Conservation (phyloP, 768 basidiomycete species). For the Pholiota microspora region DNA sequence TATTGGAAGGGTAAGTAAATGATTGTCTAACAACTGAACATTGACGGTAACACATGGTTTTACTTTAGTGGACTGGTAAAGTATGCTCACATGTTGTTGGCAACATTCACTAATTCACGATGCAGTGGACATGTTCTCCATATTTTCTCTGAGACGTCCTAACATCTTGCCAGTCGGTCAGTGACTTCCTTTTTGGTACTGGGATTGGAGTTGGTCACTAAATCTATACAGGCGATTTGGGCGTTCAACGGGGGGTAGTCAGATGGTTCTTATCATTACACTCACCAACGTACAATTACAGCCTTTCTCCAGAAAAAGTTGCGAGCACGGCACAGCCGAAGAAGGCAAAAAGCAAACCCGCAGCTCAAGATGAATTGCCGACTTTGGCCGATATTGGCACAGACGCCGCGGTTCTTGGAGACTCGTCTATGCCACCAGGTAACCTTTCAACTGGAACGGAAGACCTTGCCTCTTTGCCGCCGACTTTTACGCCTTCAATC, state of each 20-base stretch:
- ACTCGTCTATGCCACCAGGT: constrained; percentile 34
- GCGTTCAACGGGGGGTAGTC: constrained; percentile 73
- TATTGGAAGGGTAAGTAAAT: constrained; percentile 62
- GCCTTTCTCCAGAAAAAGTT: constrained; percentile 51
- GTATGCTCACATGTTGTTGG: constrained; percentile 5
- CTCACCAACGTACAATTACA: constrained; percentile 45
- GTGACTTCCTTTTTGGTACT: constrained; percentile 4
- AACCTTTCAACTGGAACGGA: constrained; percentile 25
- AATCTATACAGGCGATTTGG: constrained; percentile 63
- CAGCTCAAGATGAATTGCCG: constrained; percentile 31
- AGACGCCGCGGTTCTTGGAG: constrained; percentile 16
- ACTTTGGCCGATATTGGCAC: constrained; percentile 12
- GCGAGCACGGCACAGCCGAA: constrained; percentile 19
- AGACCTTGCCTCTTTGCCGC: constrained; percentile 41
- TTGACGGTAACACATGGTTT: background rate
- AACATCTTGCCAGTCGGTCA: constrained; percentile 61
- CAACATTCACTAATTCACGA: background rate
- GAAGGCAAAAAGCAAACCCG: constrained; percentile 11
- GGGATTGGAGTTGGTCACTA: constrained; percentile 2
- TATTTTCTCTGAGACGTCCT: constrained; percentile 82
- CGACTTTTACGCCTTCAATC: constrained; percentile 68
- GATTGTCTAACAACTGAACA: background rate
- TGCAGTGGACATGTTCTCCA: constrained; percentile 89
- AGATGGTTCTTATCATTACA: constrained; percentile 69
- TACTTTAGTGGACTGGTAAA: constrained; percentile 58